Conservation (phyloP, 2,329 filamentous ascomycete genomes). For the Lachnellula arida region DNA sequence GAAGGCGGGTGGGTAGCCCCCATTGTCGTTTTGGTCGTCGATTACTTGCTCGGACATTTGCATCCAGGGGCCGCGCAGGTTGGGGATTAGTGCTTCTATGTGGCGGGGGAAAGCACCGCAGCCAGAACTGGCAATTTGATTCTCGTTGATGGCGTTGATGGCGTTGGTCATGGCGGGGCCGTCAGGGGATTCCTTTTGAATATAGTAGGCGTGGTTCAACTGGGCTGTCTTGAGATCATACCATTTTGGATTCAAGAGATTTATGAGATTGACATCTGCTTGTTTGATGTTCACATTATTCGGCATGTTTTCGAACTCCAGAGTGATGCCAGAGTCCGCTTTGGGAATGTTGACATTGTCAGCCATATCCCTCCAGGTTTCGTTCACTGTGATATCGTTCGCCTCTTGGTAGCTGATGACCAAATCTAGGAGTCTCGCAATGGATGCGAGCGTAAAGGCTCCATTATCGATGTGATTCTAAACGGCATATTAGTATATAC, state of each 20-base stretch:
- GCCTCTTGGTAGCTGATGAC: slow-evolving; percentile 30
- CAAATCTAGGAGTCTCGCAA: slow-evolving; percentile 38
- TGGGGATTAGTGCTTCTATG: slow-evolving; percentile 58
- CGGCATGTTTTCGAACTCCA: slow-evolving; percentile 16
- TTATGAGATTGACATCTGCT: slow-evolving; percentile 16
- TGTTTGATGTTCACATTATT: slow-evolving; percentile 17
- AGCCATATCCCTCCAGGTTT: slow-evolving; percentile 52
- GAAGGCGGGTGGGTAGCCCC: slow-evolving; percentile 63
- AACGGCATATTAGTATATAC: neutral
- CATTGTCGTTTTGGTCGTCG: slow-evolving; percentile 55
- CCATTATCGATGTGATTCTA: slow-evolving; percentile 43
- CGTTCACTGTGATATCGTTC: slow-evolving; percentile 36
- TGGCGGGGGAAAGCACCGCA: slow-evolving; percentile 66
- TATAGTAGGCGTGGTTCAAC: slow-evolving; percentile 11
- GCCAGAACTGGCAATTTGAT: slow-evolving; percentile 59
- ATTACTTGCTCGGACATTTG: slow-evolving; percentile 65
- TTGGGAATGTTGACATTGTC: slow-evolving; percentile 50
- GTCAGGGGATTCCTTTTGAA: slow-evolving; percentile 36
- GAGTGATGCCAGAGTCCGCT: slow-evolving; percentile 51
- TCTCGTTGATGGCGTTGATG: slow-evolving; percentile 63
- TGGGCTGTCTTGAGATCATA: slow-evolving; percentile 1
- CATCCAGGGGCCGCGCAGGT: slow-evolving; percentile 62
- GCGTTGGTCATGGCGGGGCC: slow-evolving; percentile 72
- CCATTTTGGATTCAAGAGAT: slow-evolving; percentile 6
- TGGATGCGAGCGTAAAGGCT: slow-evolving; percentile 52